Evolutionary conservation across 768 basidiomycete genomes (phyloP).

Genomic region (Leucosporidium creatinivorum): DNA sequence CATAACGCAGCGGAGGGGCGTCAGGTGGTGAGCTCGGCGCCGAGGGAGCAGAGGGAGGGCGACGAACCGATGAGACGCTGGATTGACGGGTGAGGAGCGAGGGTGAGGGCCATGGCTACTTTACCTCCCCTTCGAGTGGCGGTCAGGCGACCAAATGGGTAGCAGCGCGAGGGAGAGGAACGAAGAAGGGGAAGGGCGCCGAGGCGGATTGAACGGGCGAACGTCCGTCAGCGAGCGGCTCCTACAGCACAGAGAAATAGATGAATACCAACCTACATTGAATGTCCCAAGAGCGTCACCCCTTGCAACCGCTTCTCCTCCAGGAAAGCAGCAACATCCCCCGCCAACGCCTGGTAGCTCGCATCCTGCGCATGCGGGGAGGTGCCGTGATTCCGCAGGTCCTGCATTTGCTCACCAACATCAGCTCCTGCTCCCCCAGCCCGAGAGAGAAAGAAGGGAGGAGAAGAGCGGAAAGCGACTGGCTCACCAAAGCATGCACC

Average conservation of each 20-base stretch:
- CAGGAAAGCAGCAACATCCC: slow-evolving; percentile 66
- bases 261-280: slow-evolving; percentile 57
- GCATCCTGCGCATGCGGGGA: slow-evolving; percentile 69
- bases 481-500: not conserved
- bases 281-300: slow-evolving; percentile 76
- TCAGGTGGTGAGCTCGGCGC: not conserved
- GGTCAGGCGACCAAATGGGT: too few relatives aligned
- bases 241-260: too few relatives aligned
- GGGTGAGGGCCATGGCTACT: slow-evolving; percentile 64
- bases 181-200: too few relatives aligned
- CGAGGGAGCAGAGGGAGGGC: not conserved
- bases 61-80: slow-evolving; percentile 25
- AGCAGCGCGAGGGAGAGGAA: not conserved
- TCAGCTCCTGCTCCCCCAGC: too few relatives aligned
- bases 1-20: slow-evolving; percentile 32
- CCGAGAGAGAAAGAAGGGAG: not conserved
- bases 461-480: too few relatives aligned
- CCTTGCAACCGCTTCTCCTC: slow-evolving; percentile 47
- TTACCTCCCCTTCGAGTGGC: slow-evolving; percentile 43
- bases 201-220: too few relatives aligned
- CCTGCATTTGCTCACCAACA: too few relatives aligned
- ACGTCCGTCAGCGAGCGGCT: too few relatives aligned
- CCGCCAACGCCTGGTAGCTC: slow-evolving; percentile 70
- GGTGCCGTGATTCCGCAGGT: slow-evolving; percentile 81
- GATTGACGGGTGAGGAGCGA: slow-evolving; percentile 45